Evolutionary conservation across 2,329 filamentous ascomycete species (phyloP), one percentile per base, ranked within the genome.

Genomic region (Colletotrichum musae): DNA sequence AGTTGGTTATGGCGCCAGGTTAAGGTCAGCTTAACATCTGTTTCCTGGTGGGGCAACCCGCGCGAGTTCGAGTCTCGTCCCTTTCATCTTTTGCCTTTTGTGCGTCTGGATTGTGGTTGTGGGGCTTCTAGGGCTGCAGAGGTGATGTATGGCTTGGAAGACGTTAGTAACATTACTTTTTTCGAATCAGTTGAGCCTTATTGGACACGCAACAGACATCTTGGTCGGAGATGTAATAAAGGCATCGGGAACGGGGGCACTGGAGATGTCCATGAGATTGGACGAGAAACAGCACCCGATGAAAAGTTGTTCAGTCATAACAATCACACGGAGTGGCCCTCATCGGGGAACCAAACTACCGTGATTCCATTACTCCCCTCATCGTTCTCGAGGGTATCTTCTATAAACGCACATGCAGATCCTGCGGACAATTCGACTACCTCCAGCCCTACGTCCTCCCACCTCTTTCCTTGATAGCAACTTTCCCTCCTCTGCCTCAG

Each of bases 401-500:
- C 5, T 39, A 39, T 54, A 39, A 10, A 36, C 32, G 32, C 9
- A 36, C 32, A 36, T 36, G 32, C 32, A 10, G 32, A 36, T 9
- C 32, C 32, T 2, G 7, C 32, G 32, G 28, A 5, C 2, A 7
- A 9, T 7, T 9, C 28, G 6, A 32, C 28, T 6, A 32, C 2
- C 28, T 59, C 15, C 26, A 12, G 26, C 47, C 54, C 45, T 15
- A 5, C 26, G 18, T 39, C 24, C 28, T 21, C 13, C 10, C 18
- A 5, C 3, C 32, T 13, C 18, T 5, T 28, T 54, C 16, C 6
- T 6, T 21, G 6, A 10, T 45, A 39, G 3, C 32, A 28, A 12
- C 45, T 24, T 36, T 41, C 3, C 1, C 21, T 41, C 6, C 10
- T 32, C 4, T 12, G 2, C 15, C 16, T 74, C 51, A 83, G 13